phyloP scores from a whole-genome alignment of 164 flowering plant genomes.

The Stephania yunnanensis region DNA sequence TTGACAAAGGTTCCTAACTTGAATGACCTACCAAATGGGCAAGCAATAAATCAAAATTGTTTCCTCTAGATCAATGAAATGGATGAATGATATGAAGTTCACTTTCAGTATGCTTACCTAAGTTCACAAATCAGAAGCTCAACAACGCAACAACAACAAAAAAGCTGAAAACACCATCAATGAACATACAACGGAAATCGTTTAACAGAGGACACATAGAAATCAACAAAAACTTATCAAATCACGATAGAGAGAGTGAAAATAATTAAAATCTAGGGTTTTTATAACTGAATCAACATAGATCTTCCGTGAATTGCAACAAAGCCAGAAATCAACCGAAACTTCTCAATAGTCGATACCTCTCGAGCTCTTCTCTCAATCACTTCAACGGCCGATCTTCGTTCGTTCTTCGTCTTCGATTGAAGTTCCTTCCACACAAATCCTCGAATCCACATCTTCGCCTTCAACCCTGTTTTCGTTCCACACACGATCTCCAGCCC shows the following conservation, averaged over 20 bases:
- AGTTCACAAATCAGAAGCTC: no score
- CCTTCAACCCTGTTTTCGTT: background rate
- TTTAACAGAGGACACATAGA: no score
- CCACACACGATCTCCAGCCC: background rate
- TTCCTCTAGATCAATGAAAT: no score
- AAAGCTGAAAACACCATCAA: no score
- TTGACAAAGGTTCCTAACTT: background rate
- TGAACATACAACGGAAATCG: no score
- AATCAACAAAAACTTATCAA: no score
- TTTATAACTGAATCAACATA: slow-evolving; percentile 20
- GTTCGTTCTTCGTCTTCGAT: background rate
- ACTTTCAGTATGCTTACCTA: no score
- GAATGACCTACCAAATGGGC: no score
- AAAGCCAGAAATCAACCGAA: background rate
- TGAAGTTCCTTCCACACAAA: slow-evolving; percentile 6
- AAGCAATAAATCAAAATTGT: no score
- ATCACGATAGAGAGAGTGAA: no score
- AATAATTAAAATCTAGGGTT: slow-evolving; percentile 20
- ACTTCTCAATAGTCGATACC: background rate
- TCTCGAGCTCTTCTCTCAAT: background rate
- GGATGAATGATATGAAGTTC: no score
- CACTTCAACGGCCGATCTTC: background rate
- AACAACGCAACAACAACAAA: no score
- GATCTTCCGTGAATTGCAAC: slow-evolving; percentile 3
- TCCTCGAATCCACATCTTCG: background rate